Conservation (phyloP, 1,284 basidiomycete species). For the Vanrija humicola region DNA sequence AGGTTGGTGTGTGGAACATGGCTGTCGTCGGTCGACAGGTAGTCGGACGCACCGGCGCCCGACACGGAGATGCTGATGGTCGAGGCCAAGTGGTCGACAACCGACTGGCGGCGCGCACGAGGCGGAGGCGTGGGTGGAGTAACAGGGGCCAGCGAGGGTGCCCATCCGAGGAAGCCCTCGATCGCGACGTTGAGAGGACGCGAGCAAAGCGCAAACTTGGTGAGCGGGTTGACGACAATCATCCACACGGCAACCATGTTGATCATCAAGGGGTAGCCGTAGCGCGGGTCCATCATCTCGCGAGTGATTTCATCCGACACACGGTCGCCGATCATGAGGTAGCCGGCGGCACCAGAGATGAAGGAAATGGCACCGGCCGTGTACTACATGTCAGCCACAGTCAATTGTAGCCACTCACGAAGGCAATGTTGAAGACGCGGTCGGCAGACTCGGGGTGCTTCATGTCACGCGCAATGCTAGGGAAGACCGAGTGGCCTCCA, state of each 20-base stretch:
- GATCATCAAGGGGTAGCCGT: slow-evolving; percentile 66
- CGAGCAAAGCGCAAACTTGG: slow-evolving; percentile 82
- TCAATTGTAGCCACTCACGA: slow-evolving; percentile 25
- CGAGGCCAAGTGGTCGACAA: slow-evolving; percentile 2
- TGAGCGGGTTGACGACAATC: slow-evolving; percentile 80
- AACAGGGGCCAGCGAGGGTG: slow-evolving; percentile 54
- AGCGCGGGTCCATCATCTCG: slow-evolving; percentile 68
- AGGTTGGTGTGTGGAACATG: not conserved
- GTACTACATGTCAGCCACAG: slow-evolving; percentile 48
- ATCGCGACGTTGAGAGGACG: slow-evolving; percentile 81
- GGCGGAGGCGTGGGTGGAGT: not conserved
- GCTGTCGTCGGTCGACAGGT: slow-evolving; percentile 3
- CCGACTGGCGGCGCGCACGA: not conserved
- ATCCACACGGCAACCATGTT: slow-evolving; percentile 82
- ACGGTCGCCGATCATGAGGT: slow-evolving; percentile 80
- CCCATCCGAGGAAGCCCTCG: slow-evolving; percentile 58
- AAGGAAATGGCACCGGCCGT: slow-evolving; percentile 75
- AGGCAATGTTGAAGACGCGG: slow-evolving; percentile 51
- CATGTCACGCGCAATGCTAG: slow-evolving; percentile 88
- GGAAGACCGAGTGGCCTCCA: slow-evolving; percentile 88
- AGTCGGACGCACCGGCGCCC: slow-evolving; percentile 10
- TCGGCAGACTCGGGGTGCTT: slow-evolving; percentile 73
- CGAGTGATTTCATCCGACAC: slow-evolving; percentile 89
- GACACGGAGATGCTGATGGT: slow-evolving; percentile 11
- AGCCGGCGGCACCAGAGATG: slow-evolving; percentile 77